Evolutionary conservation across 495 filamentous ascomycete species (phyloP), one percentile per base, ranked within the genome.

Genomic region (Recurvomyces mirabilis): DNA sequence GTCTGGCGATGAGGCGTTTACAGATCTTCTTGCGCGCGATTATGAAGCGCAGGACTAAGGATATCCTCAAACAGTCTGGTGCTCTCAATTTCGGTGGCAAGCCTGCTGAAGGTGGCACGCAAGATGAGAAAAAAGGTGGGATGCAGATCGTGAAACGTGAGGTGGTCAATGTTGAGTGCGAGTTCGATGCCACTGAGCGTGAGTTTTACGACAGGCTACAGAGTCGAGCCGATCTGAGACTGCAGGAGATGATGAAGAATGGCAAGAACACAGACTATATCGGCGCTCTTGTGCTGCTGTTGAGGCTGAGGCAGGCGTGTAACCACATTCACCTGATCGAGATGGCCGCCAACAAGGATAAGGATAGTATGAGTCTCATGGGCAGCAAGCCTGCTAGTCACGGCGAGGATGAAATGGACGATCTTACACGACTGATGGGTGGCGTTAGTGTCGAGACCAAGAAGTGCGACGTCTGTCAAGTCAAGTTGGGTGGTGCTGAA

Each of bases 41-140:
- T 62, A 96, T 96, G 93, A 88, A 96, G 64, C 79, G 91, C 10
- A 78, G 91, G 24, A 94, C 87, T 15, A 98, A 98, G 63, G 91
- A 95, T 39, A 81, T 96, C 11, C 64, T 98, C 38, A 94, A 87
- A 60, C 69, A 84, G 47, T 86, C 81, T 23, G 79, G 83, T 30
- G 81, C 81, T 7, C 65, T 84, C 7, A 83, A 82, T 41, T 71
- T 78, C 21, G 85, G 82, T 14, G 74, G 74, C 5, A 80, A 80
- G 56, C 55, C 65, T 5, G 62, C 61, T 7, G 39, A 49, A 11
- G 65, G 67, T 39, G 70, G 65, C 7, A 68, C 69, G 21, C 61
- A 69, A 40, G 57, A 66, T 24, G 40, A 69, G 43, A 72, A 70
- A 41, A 71, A 44, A 28, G 37, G 38, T 18, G 80, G 78, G 0